phyloP scores from a whole-genome alignment of 2,329 filamentous ascomycete species.

The Basipetospora sp. region DNA sequence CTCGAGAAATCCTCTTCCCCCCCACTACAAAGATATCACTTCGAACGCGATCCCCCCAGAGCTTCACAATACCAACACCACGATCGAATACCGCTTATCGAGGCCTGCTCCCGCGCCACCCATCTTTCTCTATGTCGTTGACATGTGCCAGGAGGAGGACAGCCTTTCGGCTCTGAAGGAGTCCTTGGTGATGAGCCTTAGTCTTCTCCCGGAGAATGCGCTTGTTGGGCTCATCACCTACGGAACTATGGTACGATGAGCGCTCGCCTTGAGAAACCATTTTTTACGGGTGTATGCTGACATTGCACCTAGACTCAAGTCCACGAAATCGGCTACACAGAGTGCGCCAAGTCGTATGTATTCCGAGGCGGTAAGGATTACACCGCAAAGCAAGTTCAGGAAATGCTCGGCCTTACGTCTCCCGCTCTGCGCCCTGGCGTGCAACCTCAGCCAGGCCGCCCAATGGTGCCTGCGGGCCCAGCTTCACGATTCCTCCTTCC shows the following conservation, averaged over 20 bases:
- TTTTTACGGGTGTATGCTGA: conserved; percentile 10
- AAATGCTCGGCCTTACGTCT: conserved; percentile 80
- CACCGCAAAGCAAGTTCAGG: conserved; percentile 94
- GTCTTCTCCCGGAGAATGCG: conserved; percentile 65
- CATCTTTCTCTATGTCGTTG: conserved; percentile 76
- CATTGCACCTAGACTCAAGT: conserved; percentile 57
- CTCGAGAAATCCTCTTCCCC: conserved; percentile 66
- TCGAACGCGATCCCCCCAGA: conserved; percentile 70
- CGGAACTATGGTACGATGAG: conserved; percentile 65
- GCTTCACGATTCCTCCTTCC: conserved; percentile 84
- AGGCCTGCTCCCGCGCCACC: conserved; percentile 72
- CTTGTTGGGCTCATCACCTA: conserved; percentile 74
- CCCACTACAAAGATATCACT: conserved; percentile 83
- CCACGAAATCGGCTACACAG: conserved; percentile 92
- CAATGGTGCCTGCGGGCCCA: conserved; percentile 60
- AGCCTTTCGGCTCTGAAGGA: conserved; percentile 71
- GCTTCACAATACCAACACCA: conserved; percentile 67
- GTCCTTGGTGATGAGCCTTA: conserved; percentile 73
- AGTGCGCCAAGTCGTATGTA: conserved; percentile 96
- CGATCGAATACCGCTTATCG: conserved; percentile 75
- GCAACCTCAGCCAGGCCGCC: conserved; percentile 53
- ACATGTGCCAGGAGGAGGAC: conserved; percentile 79
- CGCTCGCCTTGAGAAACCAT: background rate
- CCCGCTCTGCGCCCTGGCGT: conserved; percentile 60
- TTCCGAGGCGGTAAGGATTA: conserved; percentile 98